These are phyloP conservation scores for Sporisorium sorghi DNA, from an alignment of 1,284 basidiomycete species.

Conservation along the genomic window DNA sequence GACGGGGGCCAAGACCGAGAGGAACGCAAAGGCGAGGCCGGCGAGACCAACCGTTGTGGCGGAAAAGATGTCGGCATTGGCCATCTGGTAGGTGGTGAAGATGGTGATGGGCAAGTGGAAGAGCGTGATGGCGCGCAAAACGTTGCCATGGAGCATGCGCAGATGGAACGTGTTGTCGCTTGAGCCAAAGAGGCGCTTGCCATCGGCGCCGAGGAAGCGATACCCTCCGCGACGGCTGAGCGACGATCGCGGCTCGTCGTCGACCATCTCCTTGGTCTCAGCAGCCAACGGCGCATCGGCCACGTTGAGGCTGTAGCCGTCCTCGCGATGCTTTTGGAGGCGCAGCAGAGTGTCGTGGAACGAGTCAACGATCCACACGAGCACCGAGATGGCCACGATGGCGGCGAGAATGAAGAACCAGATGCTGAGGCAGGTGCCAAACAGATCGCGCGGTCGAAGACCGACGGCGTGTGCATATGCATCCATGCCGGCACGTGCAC, in stretches of 20 bases:
- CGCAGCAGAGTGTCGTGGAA: conserved; percentile 39
- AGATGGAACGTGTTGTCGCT: conserved; percentile 52
- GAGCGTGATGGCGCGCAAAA: conserved; percentile 85
- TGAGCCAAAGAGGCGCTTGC: conserved; percentile 31
- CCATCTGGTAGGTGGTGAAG: conserved; percentile 88
- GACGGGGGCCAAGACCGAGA: conserved; percentile 82
- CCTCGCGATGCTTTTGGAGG: conserved; percentile 44
- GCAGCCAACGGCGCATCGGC: conserved; percentile 6
- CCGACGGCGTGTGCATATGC: conserved; percentile 84
- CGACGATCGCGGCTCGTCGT: conserved; percentile 36
- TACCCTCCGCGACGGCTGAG: conserved; percentile 44
- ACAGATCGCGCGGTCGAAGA: conserved; percentile 83
- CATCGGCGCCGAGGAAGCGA: conserved; percentile 32
- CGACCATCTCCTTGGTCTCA: conserved; percentile 33
- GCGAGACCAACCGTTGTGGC: conserved; percentile 77
- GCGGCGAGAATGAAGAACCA: conserved; percentile 84
- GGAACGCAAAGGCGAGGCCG: conserved; percentile 79
- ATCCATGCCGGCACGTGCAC: conserved; percentile 75
- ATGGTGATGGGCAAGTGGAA: conserved; percentile 95
- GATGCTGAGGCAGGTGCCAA: conserved; percentile 82
- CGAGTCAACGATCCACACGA: conserved; percentile 74
- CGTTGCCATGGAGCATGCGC: conserved; percentile 78
- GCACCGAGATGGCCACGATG: conserved; percentile 77
- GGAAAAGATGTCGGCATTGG: conserved; percentile 73
- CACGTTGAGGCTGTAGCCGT: conserved; percentile 32